Evolutionary conservation across 2,329 filamentous ascomycete species (phyloP).

Genomic region (Verticillium albo-atrum): DNA sequence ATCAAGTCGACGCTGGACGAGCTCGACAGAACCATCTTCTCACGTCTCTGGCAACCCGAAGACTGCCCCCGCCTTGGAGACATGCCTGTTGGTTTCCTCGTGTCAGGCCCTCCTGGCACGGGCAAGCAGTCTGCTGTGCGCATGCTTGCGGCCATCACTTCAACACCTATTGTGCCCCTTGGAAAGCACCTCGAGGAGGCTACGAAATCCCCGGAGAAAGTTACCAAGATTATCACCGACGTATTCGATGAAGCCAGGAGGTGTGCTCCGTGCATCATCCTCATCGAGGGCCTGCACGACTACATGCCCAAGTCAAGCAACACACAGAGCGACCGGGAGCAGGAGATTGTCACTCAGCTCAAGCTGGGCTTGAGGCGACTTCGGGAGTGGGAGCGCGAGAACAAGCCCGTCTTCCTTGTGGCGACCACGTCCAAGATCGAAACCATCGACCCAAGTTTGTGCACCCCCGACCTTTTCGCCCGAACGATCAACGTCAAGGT

Average conservation of each 20-base stretch:
- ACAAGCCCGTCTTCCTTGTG: conserved; percentile 79
- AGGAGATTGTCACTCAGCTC: conserved; percentile 78
- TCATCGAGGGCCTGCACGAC: conserved; percentile 83
- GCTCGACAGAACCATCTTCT: conserved; percentile 6
- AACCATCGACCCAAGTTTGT: conserved; percentile 74
- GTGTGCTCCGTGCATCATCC: conserved; percentile 82
- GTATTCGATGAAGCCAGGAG: conserved; percentile 72
- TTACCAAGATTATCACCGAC: conserved; percentile 33
- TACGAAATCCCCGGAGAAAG: conserved; percentile 22
- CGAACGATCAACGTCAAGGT: conserved; percentile 84
- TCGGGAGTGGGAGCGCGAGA: conserved; percentile 61
- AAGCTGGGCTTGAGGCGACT: conserved; percentile 83
- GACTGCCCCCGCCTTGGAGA: conserved; percentile 5
- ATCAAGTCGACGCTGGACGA: conserved; percentile 1
- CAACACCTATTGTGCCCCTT: conserved; percentile 66
- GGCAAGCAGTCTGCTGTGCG: conserved; percentile 77
- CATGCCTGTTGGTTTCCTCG: conserved; percentile 60
- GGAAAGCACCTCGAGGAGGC: conserved; percentile 27
- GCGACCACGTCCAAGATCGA: conserved; percentile 89
- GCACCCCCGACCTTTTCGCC: conserved; percentile 72
- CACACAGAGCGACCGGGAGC: conserved; percentile 83
- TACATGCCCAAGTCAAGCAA: conserved; percentile 83
- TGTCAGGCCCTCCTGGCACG: conserved; percentile 76
- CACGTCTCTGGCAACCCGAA: conserved; percentile 3
- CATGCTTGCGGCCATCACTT: conserved; percentile 66